Base-by-base conservation (phyloP, 148 eudicot genomes). In the Suaeda aralocaspica region DNA sequence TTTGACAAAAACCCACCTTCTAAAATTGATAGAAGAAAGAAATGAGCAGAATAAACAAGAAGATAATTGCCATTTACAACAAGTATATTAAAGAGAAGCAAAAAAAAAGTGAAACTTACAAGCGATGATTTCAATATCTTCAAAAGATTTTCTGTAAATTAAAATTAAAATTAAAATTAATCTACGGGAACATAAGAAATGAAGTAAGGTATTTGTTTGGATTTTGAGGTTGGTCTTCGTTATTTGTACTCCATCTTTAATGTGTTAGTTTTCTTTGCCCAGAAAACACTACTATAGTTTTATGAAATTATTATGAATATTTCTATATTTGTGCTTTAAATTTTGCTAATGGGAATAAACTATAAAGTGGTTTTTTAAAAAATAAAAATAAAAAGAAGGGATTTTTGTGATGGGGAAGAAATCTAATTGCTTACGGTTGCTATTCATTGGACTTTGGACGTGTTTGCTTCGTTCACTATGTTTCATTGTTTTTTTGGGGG, bases 91-190 rank as follows among this genome's bases (percentile, higher is more conserved):
- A 59, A 3, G 21, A 31, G 22, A 71, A 46, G 56, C 39, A 65
- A 66, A 76, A n/a, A 56, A 42, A 24, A 49, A 71, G 58, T 5
- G 49, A 45, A 10, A 8, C 80, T 77, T 77, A 72, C 73, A 77
- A 77, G 80, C 75, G 73, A 77, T 72, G 80, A 24, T 72, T 50
- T 67, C n/a, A n/a, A n/a, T n/a, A n/a, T n/a, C 49, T 50, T 62
- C 16, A 19, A 14, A 58, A 9, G 67, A 49, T 58, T 53, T 50
- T 26, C 62, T 33, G 16, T 18, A 36, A 12, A 13, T 42, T 29
- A 2, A 19, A n/a, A n/a, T n/a, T n/a, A n/a, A n/a, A n/a, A n/a
- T n/a, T 2, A n/a, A 21, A 18, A 39, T 18, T 34, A 31, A 49
- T 60, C 49, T 15, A 61, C 21, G 67, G 66, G 21, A 34, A 28